Conservation (phyloP, 345 rosid species). For the Populus alba region DNA sequence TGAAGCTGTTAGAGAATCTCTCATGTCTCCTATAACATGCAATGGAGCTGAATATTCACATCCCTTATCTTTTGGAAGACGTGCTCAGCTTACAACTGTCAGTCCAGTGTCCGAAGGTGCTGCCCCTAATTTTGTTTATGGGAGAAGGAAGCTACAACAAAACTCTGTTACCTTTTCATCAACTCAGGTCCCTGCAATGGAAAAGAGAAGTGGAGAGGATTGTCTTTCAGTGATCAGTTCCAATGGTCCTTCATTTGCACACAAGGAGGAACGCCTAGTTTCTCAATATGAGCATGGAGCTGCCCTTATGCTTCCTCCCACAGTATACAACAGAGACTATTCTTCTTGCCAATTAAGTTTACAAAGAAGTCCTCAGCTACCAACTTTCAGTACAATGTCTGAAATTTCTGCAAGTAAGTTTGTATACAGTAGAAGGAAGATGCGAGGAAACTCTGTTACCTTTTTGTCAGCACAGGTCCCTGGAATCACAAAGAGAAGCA, state of each 20-base stretch:
- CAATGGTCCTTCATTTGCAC: not conserved
- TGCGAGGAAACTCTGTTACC: slow-evolving; percentile 21
- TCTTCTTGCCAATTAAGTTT: slow-evolving; percentile 30
- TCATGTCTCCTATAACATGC: slow-evolving; percentile 15
- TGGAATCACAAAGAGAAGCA: slow-evolving; percentile 35
- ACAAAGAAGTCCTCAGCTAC: slow-evolving; percentile 35
- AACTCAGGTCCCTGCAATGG: not conserved
- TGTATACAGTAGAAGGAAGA: slow-evolving; percentile 60
- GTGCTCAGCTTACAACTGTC: not conserved
- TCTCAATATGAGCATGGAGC: not conserved
- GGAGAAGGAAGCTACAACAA: not conserved
- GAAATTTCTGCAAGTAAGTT: slow-evolving; percentile 31
- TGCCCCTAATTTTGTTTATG: not conserved
- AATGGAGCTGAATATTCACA: slow-evolving; percentile 11
- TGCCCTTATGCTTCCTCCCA: not conserved
- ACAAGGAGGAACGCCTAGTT: not conserved
- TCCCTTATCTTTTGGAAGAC: not conserved
- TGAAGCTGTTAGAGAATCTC: slow-evolving; percentile 23
- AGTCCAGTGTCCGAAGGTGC: not conserved
- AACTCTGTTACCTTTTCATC: not conserved
- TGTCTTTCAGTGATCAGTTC: not conserved
- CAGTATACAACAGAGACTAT: not conserved
- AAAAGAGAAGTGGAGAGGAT: not conserved
- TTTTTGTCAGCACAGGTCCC: slow-evolving; percentile 31
- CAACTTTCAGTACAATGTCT: slow-evolving; percentile 41